Percentiles rank a stretch among this genome's conserved stretches.
Conservation (phyloP, 192 early-diverging fungal genomes). For the Bifiguratus adelaidae region DNA sequence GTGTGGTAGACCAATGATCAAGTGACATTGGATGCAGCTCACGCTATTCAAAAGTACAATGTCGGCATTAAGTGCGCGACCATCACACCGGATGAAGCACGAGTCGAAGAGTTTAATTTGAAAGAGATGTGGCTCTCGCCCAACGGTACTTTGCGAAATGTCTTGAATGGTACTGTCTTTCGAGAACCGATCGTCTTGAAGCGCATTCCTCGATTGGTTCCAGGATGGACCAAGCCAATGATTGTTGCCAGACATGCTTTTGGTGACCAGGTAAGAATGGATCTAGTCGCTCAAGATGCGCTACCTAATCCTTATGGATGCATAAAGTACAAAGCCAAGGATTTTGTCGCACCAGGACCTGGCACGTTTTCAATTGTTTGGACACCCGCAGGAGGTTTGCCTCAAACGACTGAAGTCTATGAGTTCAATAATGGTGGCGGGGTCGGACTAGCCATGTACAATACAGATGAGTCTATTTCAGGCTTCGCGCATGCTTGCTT, state of each 20-base stretch:
- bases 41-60: slow-evolving; percentile 95
- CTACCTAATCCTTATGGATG: neutral
- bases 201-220: slow-evolving; percentile 86
- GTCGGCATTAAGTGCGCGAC: slow-evolving; percentile 99
- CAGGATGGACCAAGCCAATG: slow-evolving; percentile 90
- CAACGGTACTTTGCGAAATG: slow-evolving; percentile 95
- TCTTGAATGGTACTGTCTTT: slow-evolving; percentile 95
- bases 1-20: slow-evolving; percentile 35
- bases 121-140: slow-evolving; percentile 97
- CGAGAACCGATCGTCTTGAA: slow-evolving; percentile 93
- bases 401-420: slow-evolving; percentile 57
- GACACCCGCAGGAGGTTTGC: slow-evolving; percentile 57
- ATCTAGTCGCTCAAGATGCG: slow-evolving; percentile 71
- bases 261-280: slow-evolving; percentile 76
- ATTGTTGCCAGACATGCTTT: slow-evolving; percentile 96
- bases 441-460: slow-evolving; percentile 96
- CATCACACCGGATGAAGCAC: slow-evolving; percentile 94
- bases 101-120: slow-evolving; percentile 91
- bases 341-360: slow-evolving; percentile 82
- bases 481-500: slow-evolving; percentile 95
- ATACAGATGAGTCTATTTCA: slow-evolving; percentile 76
- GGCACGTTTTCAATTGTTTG: slow-evolving; percentile 87
- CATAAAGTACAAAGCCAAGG: slow-evolving; percentile 82
- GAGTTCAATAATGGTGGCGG: slow-evolving; percentile 72
- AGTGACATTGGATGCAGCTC: slow-evolving; percentile 89